Evolutionary conservation across 305 asterid genomes (phyloP), one percentile per base, ranked within the genome.

Genomic region (Fraxinus xanthoxyloides): DNA sequence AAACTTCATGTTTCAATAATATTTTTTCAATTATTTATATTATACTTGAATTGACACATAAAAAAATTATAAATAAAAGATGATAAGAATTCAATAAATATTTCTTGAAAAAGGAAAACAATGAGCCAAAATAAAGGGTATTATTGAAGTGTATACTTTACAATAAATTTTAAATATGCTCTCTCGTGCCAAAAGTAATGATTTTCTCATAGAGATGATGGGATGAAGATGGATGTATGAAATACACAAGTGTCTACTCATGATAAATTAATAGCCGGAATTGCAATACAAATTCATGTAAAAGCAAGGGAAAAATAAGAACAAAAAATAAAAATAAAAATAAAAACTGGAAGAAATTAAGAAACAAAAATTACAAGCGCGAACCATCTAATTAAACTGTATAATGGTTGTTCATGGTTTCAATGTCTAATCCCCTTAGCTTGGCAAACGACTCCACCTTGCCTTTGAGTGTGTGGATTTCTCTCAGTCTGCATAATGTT

Each of bases 381-480:
- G 9, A 67, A 65, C 79, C 21, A 23, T 85, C 82, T 77, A 34
- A 34, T 34, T 74, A 89, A 38, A 89, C 85, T 13, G 92, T 86
- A 81, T 89, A 89, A 78, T 87, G 88, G 34, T 84, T 82, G 84
- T 86, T 89, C 84, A 86, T 86, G 77, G 85, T 85, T 13, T 89
- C 91, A 63, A 89, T 82, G 80, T 89, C 92, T 28, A 89, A 59
- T 79, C 92, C 92, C 80, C 87, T 78, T 31, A 89, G 88, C 84
- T 84, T 87, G 46, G 90, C 92, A 34, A 84, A 87, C 51, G 90
- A 86, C 86, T 90, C 93, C 84, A 88, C 90, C 83, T 70, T 85
- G 54, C 91, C 93, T 77, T 90, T 88, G 48, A 90, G 81, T 13
- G 90, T 87, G 83, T 90, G 93, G 38, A 90, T 88, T 87, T 90